Base-by-base conservation (phyloP, 2,329 filamentous ascomycete genomes). In the Teratosphaeria viscida region DNA sequence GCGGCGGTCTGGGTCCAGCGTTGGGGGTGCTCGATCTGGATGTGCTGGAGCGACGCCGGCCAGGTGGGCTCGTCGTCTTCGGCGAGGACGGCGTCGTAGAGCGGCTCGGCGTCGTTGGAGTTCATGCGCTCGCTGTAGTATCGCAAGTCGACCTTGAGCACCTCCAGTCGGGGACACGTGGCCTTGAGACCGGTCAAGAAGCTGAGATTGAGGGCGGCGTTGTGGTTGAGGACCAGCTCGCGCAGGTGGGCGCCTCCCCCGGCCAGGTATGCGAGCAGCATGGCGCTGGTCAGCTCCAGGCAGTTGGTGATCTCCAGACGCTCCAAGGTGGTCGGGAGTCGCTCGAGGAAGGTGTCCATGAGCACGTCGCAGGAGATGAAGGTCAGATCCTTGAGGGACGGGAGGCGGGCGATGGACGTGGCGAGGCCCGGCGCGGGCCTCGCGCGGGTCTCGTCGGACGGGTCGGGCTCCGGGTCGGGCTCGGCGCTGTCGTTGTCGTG, bases 271-370 rank as follows among this genome's bases (percentile, higher is more conserved):
- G 73, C 70, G 29, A 79, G 76, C 26, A 96, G 75, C 60, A 85
- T 81, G 3, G 85, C 79, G 0, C 89, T 87, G 4, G 80, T 84
- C 10, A 96, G 74, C 62, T 88, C 84, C 74, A 86, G 86, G 69
- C 91, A 96, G 66, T 94, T 92, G 64, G 85, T 83, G 16, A 96
- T 77, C 63, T 87, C 87, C 3, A 97, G 78, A 54, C 83, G 82
- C 54, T 80, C 75, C 23, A 97, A 78, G 3, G 77, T 81, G 11
- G 76, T 78, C 0, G 92, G 90, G 6, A 96, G 75, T 3, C 83
- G 77, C 1, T 82, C 79, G n/a, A 96, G 76, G 19, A 95, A 78
- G 8, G 79, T 77, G 7, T 84, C 81, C 67, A 88, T 88, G 60
- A 90, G 81, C 37, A 89, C 78, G 2, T 85, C 86, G 52, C 87